Evolutionary conservation across 305 asterid species (phyloP).

Genomic region (Solanum hybrid): DNA sequence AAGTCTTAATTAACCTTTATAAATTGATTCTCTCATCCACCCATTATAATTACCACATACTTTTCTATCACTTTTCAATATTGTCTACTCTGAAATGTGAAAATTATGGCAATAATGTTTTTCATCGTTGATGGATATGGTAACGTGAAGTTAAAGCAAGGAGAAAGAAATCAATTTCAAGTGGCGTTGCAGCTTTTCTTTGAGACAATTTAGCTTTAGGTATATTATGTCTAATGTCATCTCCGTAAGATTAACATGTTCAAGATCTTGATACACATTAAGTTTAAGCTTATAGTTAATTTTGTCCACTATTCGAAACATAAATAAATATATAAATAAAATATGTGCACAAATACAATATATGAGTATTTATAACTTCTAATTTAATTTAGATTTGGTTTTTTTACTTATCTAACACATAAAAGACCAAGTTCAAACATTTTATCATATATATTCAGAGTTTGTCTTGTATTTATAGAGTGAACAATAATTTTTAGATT

Average conservation of each 20-base stretch:
- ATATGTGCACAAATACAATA: background rate
- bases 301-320: background rate
- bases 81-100: background rate
- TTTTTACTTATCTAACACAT: background rate
- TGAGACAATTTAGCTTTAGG: background rate
- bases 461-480: background rate
- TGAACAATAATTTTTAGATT: background rate
- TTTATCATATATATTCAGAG: background rate
- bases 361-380: background rate
- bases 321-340: background rate
- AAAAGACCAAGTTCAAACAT: background rate
- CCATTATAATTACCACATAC: too few relatives aligned
- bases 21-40: background rate
- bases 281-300: background rate
- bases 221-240: background rate
- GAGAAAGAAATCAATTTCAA: background rate
- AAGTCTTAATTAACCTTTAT: background rate
- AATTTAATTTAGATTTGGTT: background rate
- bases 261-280: background rate
- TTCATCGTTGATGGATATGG: background rate
- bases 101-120: background rate
- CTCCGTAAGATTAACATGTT: background rate
- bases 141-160: background rate
- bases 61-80: background rate
- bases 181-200: background rate